Evolutionary conservation across 371 early-diverging fungal species (phyloP).

Genomic region (Funneliformis caledonium): DNA sequence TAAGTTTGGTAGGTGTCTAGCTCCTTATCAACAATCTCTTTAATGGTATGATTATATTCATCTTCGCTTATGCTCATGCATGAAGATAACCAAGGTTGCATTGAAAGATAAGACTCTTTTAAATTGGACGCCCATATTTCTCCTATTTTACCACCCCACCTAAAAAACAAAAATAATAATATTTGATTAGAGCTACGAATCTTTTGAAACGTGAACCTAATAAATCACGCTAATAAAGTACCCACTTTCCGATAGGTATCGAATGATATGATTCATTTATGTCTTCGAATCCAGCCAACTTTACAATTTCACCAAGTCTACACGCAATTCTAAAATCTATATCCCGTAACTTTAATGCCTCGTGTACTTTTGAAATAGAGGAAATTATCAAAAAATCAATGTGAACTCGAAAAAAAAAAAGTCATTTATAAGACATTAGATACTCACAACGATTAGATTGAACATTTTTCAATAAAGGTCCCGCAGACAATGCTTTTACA

Average conservation of each 20-base stretch:
- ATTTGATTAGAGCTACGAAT: not conserved
- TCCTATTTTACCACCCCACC: constrained; percentile 20
- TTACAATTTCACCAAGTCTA: not conserved
- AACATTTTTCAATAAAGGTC: not conserved
- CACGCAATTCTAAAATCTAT: constrained; percentile 1
- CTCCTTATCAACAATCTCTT: constrained; percentile 23
- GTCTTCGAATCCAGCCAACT: constrained; percentile 12
- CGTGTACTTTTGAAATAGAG: not conserved
- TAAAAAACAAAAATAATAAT: not conserved
- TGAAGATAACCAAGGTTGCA: constrained; percentile 13
- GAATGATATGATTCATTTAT: not conserved
- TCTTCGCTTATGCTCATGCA: not conserved
- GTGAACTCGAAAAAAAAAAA: too few species aligned
- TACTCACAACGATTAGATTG: not conserved
- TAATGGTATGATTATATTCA: constrained; percentile 3
- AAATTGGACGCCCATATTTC: constrained; percentile 19
- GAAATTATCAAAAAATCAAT: not conserved
- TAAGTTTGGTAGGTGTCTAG: not conserved
- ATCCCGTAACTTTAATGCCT: not conserved
- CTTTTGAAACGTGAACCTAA: too few species aligned
- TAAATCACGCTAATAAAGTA: not conserved
- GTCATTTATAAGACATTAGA: too few species aligned
- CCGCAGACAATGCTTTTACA: not conserved
- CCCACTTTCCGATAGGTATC: constrained; percentile 21
- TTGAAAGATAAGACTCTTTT: not conserved